Evolutionary conservation across 2,329 filamentous ascomycete species (phyloP), one percentile per base, ranked within the genome.

Genomic region (Helotiales sp.): DNA sequence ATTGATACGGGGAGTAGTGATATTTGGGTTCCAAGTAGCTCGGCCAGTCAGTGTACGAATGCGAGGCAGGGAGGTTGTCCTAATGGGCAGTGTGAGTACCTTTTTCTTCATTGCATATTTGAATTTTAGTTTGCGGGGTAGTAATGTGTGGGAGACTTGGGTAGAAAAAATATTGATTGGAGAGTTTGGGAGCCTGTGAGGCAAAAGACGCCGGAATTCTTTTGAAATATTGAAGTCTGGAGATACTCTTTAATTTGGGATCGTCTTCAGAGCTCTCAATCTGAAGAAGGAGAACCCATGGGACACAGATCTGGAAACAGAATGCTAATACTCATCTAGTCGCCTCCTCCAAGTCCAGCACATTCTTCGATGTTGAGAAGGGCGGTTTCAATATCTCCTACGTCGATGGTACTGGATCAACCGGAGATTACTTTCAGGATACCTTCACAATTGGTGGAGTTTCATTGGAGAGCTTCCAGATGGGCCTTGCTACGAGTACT

Each of bases 1-100:
- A 76, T 87, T 61, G 84, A 87, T 70, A 87, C 84, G 2, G 85
- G 84, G 27, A 85, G 81, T 69, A 84, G 81, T 62, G 85, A 87
- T 67, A 79, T 83, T 3, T 87, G 84, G 83, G 74, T 86, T 5
- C 68, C 69, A 15, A 56, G 40, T 73, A 81, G 60, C 70, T 71
- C 42, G 70, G 65, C 57, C 49, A 54, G 5, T 0, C 31, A 69
- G 17, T 70, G 68, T 51, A 58, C 34, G 57, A 13, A 71, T 77
- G 1, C 61, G 22, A 61, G 59, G 33, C 2, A 60, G 59, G 31
- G 72, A 75, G 74, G 79, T 12, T 83, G 81, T 67, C 58, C 70
- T 13, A 76, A 72, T 56, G 70, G 72, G 27, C 75, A 76, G 7
- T 84, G 79, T 82, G 70, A 72, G 78, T 68, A 53, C 51, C 33